Evolutionary conservation across 2,329 filamentous ascomycete genomes (phyloP).

Genomic region (Dothistroma septosporum): DNA sequence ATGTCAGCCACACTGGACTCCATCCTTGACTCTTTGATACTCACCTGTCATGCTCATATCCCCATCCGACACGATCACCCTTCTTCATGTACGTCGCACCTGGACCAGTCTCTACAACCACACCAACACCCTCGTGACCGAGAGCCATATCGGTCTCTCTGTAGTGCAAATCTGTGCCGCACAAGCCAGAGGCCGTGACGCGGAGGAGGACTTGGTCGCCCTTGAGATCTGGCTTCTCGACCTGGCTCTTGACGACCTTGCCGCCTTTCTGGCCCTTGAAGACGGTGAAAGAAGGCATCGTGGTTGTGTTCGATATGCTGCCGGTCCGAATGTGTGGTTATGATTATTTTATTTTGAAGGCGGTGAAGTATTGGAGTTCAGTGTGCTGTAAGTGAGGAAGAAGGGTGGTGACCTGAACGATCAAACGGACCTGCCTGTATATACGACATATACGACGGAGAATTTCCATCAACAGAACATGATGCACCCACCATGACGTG

Average conservation of each 20-base stretch:
- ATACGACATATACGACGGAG: neutral
- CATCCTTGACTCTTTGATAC: slow-evolving; percentile 12
- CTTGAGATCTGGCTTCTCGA: slow-evolving; percentile 44
- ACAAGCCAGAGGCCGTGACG: slow-evolving; percentile 64
- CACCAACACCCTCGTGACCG: slow-evolving; percentile 54
- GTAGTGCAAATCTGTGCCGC: slow-evolving; percentile 52
- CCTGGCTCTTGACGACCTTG: slow-evolving; percentile 50
- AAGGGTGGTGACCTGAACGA: neutral
- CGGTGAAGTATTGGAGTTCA: neutral
- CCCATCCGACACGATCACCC: slow-evolving; percentile 52
- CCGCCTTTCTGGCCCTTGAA: slow-evolving; percentile 60
- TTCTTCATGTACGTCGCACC: slow-evolving; percentile 46
- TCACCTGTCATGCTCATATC: slow-evolving; percentile 39
- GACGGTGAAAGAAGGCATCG: slow-evolving; percentile 52
- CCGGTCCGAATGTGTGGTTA: neutral
- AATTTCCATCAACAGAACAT: neutral
- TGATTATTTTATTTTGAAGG: neutral
- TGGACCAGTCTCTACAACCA: slow-evolving; percentile 48
- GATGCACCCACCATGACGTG: slow-evolving; percentile 3
- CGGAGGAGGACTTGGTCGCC: slow-evolving; percentile 58
- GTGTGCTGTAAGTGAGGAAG: neutral
- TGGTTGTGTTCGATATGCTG: slow-evolving; percentile 2
- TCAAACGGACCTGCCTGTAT: neutral
- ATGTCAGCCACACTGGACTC: slow-evolving; percentile 43
- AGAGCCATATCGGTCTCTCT: slow-evolving; percentile 41